Percentiles rank a stretch among this genome's conserved stretches.
phyloP scores from a whole-genome alignment of 768 basidiomycete genomes.

The Leccinum longicurvipes region DNA sequence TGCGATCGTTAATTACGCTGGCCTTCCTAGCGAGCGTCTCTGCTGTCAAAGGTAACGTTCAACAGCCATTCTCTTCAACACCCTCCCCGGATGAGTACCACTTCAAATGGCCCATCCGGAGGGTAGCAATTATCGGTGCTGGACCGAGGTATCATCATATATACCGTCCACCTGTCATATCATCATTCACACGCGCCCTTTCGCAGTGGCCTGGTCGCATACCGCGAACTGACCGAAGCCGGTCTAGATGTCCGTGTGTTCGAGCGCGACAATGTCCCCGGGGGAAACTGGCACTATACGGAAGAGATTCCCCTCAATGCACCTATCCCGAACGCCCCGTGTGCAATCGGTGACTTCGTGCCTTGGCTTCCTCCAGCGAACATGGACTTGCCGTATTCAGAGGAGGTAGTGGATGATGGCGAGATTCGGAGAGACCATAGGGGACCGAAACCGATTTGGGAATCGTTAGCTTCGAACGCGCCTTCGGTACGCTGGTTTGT shows the following conservation, averaged over 20 bases:
- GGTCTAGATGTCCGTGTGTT: constrained; percentile 18
- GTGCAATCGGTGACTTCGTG: constrained; percentile 6
- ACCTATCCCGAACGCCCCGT: constrained; percentile 6
- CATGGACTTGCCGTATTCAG: constrained; percentile 8
- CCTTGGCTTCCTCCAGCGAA: constrained; percentile 8
- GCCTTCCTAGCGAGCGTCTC: not conserved
- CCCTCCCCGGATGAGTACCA: not conserved
- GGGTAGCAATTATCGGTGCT: constrained; percentile 16
- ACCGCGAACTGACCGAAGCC: constrained; percentile 11
- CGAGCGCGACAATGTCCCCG: constrained; percentile 12
- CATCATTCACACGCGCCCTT: not conserved
- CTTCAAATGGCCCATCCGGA: constrained; percentile 13
- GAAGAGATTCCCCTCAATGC: constrained; percentile 14
- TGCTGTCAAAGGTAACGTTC: not conserved
- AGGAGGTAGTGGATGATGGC: constrained; percentile 9
- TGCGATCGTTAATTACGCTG: not conserved
- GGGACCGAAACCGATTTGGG: constrained; percentile 14
- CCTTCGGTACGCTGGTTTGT: constrained; percentile 9
- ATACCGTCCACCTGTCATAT: not conserved
- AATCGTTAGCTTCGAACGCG: constrained; percentile 8
- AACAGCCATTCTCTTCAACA: not conserved
- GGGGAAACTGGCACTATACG: constrained; percentile 16
- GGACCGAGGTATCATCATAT: constrained; percentile 10
- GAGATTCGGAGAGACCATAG: constrained; percentile 5
- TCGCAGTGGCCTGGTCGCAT: constrained; percentile 12